Evolutionary conservation across 78 protist genomes (phyloP).

Genomic region (Dictyostelium firmibasis): DNA sequence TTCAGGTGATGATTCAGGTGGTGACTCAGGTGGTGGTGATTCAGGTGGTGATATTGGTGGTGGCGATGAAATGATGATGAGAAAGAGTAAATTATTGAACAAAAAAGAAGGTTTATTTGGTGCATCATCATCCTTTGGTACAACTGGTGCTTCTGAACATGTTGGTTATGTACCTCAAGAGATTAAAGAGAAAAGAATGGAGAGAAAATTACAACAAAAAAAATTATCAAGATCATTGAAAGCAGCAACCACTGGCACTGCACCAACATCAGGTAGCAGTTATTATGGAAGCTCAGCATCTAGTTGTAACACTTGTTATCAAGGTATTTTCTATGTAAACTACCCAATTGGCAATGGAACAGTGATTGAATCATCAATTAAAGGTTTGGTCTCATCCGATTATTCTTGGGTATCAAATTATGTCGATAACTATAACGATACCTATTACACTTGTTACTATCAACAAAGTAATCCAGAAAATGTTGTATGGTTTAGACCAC

Average conservation of each 20-base stretch:
- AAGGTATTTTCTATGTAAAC: conserved; percentile 32
- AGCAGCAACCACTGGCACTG: background rate
- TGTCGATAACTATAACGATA: background rate
- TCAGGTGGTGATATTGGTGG: background rate
- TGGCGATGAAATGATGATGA: background rate
- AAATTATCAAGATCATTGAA: background rate
- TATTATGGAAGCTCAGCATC: background rate
- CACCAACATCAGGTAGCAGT: background rate
- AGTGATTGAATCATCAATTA: background rate
- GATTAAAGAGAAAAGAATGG: background rate
- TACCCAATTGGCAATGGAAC: background rate
- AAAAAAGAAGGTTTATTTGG: background rate
- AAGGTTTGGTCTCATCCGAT: conserved; percentile 17
- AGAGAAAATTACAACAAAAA: background rate
- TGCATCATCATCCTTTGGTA: background rate
- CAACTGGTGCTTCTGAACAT: background rate
- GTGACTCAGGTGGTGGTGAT: background rate
- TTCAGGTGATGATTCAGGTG: background rate
- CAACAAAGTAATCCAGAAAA: background rate
- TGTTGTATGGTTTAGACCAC: background rate
- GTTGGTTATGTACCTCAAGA: background rate
- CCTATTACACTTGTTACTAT: conserved; percentile 30
- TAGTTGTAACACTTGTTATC: conserved; percentile 31
- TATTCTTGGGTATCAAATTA: conserved; percentile 20
- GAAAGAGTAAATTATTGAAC: background rate